Evolutionary conservation across 163 green algal species (phyloP).

Genomic region (Chlamydomonas reinhardtii): DNA sequence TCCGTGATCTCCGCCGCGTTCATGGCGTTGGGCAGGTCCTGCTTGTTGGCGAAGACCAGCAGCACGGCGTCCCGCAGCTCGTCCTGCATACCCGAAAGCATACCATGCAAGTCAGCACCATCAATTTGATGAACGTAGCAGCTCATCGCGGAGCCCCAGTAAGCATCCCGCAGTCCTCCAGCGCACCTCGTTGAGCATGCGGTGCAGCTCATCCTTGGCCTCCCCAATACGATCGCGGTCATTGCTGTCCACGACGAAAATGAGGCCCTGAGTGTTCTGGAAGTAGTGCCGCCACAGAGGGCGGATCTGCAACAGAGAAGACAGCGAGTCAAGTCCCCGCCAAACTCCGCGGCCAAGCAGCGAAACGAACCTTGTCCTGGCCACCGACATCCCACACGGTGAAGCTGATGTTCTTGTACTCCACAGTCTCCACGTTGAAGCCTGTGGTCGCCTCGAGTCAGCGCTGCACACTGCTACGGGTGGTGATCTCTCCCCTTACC

Average conservation of each 20-base stretch:
- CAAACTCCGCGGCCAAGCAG: neutral
- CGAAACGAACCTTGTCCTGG: slow-evolving; percentile 92
- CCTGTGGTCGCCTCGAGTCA: slow-evolving; percentile 69
- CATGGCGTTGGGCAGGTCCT: slow-evolving; percentile 95
- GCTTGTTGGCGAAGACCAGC: slow-evolving; percentile 86
- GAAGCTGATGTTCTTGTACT: slow-evolving; percentile 99
- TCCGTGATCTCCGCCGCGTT: slow-evolving; percentile 99
- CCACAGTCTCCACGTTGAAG: slow-evolving; percentile 90
- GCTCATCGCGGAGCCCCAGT: too few species aligned
- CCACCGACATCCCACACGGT: slow-evolving; percentile 99
- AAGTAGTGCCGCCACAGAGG: slow-evolving; percentile 99
- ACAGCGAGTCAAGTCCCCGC: slow-evolving; percentile 17
- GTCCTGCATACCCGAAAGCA: slow-evolving; percentile 73
- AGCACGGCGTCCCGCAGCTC: slow-evolving; percentile 96
- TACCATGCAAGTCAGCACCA: too few species aligned
- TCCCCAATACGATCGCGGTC: slow-evolving; percentile 74
- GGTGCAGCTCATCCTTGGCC: slow-evolving; percentile 93
- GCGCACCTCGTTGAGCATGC: slow-evolving; percentile 95
- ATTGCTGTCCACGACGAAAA: slow-evolving; percentile 80
- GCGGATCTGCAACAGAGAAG: slow-evolving; percentile 82
- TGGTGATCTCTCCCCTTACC: slow-evolving; percentile 70
- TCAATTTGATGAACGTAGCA: too few species aligned
- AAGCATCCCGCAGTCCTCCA: slow-evolving; percentile 91
- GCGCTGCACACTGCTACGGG: slow-evolving; percentile 26
- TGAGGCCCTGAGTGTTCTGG: slow-evolving; percentile 84